Conservation (phyloP, 176 grass and related monocot genomes). For the Oryza rufipogon region DNA sequence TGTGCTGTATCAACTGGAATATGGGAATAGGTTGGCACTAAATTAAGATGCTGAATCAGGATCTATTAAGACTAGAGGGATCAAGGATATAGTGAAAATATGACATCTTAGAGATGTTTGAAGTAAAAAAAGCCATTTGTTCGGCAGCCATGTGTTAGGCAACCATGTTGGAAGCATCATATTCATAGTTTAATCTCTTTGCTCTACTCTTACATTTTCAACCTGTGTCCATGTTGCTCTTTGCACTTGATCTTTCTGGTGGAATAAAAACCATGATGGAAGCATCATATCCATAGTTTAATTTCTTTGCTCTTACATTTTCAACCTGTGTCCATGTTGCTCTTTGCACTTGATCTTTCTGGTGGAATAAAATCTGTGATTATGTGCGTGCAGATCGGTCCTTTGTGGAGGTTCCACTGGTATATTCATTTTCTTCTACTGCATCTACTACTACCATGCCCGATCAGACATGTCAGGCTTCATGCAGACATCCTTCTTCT, state of each 20-base stretch:
- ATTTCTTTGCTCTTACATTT: not conserved
- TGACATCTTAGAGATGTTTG: not conserved
- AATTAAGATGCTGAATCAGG: not conserved
- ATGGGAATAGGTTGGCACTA: not conserved
- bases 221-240: no score
- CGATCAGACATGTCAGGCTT: slow-evolving; percentile 96
- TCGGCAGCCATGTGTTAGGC: not conserved
- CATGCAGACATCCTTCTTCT: slow-evolving; percentile 99
- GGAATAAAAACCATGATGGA: not conserved
- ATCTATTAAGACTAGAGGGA: not conserved
- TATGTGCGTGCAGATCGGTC: slow-evolving; percentile 61
- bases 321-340: not conserved
- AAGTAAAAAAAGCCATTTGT: not conserved
- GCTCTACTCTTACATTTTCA: not conserved
- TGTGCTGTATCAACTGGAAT: not conserved
- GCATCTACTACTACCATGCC: slow-evolving; percentile 94
- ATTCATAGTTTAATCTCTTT: not conserved
- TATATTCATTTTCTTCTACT: slow-evolving; percentile 89
- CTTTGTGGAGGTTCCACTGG: slow-evolving; percentile 93
- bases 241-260: not conserved
- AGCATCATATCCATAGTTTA: not conserved
- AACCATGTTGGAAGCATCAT: not conserved
- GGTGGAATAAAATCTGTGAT: not conserved
- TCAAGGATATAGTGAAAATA: not conserved
- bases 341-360: not conserved